Conservation (phyloP, 305 asterid species). For the Stenogyne calaminthoides region DNA sequence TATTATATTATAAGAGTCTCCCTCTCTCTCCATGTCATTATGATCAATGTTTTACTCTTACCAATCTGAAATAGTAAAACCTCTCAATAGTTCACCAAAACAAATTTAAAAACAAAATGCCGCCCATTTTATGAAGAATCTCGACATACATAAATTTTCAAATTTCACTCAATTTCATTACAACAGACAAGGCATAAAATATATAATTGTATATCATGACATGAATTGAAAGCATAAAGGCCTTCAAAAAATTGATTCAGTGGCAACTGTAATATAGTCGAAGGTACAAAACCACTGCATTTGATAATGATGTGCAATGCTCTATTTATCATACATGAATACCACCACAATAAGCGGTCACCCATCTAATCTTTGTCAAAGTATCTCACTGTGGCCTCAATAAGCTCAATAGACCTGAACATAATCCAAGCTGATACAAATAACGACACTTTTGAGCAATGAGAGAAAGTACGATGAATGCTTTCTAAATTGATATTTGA, state of each 20-base stretch:
- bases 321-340: background rate
- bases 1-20: no score
- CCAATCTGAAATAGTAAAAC: background rate
- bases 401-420: background rate
- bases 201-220: background rate
- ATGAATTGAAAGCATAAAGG: background rate
- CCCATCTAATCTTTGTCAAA: background rate
- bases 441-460: background rate
- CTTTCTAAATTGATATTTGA: constrained; percentile 9
- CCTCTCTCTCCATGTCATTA: background rate
- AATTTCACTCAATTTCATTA: background rate
- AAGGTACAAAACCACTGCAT: constrained; percentile 9
- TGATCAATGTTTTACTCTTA: background rate
- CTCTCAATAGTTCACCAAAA: background rate
- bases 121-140: background rate
- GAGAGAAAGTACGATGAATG: background rate
- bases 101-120: background rate
- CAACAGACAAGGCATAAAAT: background rate
- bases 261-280: background rate
- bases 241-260: background rate
- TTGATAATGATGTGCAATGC: background rate
- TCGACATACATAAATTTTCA: background rate
- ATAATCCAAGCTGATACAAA: background rate
- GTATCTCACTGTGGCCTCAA: background rate
- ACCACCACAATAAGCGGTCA: background rate